These are phyloP conservation scores for Aspergillus sp. DNA, from an alignment of 2,329 filamentous ascomycete genomes.

Conservation along the genomic window DNA sequence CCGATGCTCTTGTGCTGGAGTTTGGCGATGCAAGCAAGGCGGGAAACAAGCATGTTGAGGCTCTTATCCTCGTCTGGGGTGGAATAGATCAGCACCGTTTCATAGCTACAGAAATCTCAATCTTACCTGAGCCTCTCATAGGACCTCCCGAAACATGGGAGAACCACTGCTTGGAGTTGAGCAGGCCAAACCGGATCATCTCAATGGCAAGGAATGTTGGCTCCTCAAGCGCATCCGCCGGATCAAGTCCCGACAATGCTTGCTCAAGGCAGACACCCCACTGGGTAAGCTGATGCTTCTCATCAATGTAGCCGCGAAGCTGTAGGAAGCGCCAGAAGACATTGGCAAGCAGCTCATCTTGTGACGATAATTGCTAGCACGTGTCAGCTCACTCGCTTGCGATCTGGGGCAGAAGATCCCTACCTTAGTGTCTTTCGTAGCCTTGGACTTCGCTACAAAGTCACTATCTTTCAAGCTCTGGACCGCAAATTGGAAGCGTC, in stretches of 20 bases:
- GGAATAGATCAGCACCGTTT: slow-evolving; percentile 14
- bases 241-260: slow-evolving; percentile 65
- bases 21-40: slow-evolving; percentile 79
- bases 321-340: slow-evolving; percentile 87
- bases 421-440: slow-evolving; percentile 54
- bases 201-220: slow-evolving; percentile 82
- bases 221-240: slow-evolving; percentile 67
- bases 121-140: slow-evolving; percentile 56
- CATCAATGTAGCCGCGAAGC: slow-evolving; percentile 79
- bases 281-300: slow-evolving; percentile 73
- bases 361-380: slow-evolving; percentile 56
- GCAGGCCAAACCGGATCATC: slow-evolving; percentile 73
- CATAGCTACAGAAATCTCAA: background rate
- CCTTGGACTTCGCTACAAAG: slow-evolving; percentile 70
- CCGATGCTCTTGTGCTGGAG: slow-evolving; percentile 82
- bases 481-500: slow-evolving; percentile 50
- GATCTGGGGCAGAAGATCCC: slow-evolving; percentile 3
- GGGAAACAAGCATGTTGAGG: slow-evolving; percentile 79
- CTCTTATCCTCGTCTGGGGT: slow-evolving; percentile 71
- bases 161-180: slow-evolving; percentile 71
- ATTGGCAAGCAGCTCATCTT: slow-evolving; percentile 72
- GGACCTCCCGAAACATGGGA: slow-evolving; percentile 59
- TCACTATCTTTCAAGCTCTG: slow-evolving; percentile 67
- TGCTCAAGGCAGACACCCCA: slow-evolving; percentile 81
- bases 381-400: slow-evolving; percentile 11